phyloP scores from a whole-genome alignment of 495 filamentous ascomycete genomes.

The Podospora anserina region DNA sequence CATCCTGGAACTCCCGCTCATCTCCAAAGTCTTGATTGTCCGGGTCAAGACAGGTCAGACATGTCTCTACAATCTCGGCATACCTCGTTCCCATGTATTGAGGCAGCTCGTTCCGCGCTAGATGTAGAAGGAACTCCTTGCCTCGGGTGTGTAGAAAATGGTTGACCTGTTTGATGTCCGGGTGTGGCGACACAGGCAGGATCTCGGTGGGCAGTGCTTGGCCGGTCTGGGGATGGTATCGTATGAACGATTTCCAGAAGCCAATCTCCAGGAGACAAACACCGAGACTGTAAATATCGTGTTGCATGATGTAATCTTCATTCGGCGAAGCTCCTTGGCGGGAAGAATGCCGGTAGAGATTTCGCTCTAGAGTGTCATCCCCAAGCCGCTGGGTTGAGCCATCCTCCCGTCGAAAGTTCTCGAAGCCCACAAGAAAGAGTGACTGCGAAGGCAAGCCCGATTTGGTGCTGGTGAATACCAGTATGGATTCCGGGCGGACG shows the following conservation, averaged over 20 bases:
- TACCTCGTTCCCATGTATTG: slow-evolving; percentile 48
- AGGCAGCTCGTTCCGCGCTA: slow-evolving; percentile 42
- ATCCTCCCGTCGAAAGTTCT: slow-evolving; percentile 41
- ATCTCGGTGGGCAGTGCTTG: not conserved
- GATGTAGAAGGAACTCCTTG: slow-evolving; percentile 24
- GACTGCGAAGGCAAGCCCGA: not conserved
- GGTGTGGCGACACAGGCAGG: not conserved
- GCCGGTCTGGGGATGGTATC: slow-evolving; percentile 17
- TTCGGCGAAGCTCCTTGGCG: slow-evolving; percentile 43
- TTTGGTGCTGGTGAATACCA: slow-evolving; percentile 35
- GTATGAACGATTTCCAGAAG: slow-evolving; percentile 50
- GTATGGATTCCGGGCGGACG: slow-evolving; percentile 52
- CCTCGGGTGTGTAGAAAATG: no score
- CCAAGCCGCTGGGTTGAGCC: slow-evolving; percentile 21
- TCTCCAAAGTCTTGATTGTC: slow-evolving; percentile 49
- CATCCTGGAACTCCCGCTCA: slow-evolving; percentile 46
- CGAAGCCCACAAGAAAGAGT: slow-evolving; percentile 51
- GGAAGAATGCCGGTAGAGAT: slow-evolving; percentile 55
- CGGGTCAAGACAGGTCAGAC: slow-evolving; percentile 53
- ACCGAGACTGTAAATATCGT: slow-evolving; percentile 64
- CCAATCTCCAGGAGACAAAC: slow-evolving; percentile 60
- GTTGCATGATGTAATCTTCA: slow-evolving; percentile 51
- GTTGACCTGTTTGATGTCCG: no score
- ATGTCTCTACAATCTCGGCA: slow-evolving; percentile 44
- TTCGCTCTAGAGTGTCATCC: slow-evolving; percentile 42